Evolutionary conservation across 805 yeast genomes (phyloP).

Genomic region (Starmerella sp.): DNA sequence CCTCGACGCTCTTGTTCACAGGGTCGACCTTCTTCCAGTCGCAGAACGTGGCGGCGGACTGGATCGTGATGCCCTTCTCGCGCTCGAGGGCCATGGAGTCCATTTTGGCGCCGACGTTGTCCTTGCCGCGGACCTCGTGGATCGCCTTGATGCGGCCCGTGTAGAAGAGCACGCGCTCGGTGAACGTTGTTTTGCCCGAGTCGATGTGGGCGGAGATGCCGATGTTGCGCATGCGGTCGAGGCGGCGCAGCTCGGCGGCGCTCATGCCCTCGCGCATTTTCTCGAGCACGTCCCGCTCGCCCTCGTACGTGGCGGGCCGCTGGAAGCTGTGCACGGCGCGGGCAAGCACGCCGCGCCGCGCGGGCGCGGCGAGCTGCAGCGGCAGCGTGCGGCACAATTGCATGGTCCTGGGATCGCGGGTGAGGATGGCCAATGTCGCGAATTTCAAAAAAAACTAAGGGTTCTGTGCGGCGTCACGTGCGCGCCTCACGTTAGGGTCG

Average conservation of each 20-base stretch:
- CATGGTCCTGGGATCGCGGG: not conserved
- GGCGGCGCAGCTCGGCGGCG: constrained; percentile 32
- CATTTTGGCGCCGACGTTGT: constrained; percentile 98
- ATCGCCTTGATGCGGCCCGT: constrained; percentile 67
- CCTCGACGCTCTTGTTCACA: constrained; percentile 21
- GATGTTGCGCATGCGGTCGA: constrained; percentile 69
- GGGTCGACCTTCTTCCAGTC: constrained; percentile 63
- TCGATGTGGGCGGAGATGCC: constrained; percentile 98
- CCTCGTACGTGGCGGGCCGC: constrained; percentile 23
- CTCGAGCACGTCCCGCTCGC: constrained; percentile 25
- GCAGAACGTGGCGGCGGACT: constrained; percentile 97
- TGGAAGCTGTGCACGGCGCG: constrained; percentile 14
- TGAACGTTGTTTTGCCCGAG: constrained; percentile 95
- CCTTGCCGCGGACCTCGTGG: constrained; percentile 67
- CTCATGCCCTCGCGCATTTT: constrained; percentile 26
- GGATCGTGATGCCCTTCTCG: constrained; percentile 97
- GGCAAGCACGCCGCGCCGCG: not conserved
- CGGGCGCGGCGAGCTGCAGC: not conserved
- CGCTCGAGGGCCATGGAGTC: constrained; percentile 98
- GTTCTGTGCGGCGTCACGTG: not conserved
- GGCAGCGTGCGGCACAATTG: not conserved
- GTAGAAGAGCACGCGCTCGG: constrained; percentile 90
- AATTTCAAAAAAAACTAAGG: constrained; percentile 4
- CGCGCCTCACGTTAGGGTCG: no score
- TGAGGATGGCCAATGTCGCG: not conserved